Evolutionary conservation across 2,329 filamentous ascomycete genomes (phyloP), one percentile per base, ranked within the genome.

Genomic region (Aquanectria penicillioides): DNA sequence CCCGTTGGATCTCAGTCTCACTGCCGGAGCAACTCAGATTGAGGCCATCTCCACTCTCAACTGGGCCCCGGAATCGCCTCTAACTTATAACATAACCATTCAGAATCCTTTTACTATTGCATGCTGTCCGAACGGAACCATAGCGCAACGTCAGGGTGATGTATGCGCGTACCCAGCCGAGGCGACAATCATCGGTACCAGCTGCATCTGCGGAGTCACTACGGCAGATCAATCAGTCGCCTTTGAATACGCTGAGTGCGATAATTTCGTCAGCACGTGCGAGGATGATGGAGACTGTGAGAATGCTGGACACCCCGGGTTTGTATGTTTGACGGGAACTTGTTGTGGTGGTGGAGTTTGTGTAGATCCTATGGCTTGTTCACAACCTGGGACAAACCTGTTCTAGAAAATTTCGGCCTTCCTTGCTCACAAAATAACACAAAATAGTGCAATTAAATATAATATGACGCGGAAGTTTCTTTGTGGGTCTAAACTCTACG

Each of bases 331-430:
- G 41, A 70, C 63, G 9, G 75, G 73, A n/a, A 76, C 71, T 49
- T 77, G 75, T 43, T 77, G 75, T 34, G 74, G 71, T 1, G 60
- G 62, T 1, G 75, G 75, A 3, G 73, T 77, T 5, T 77, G 75
- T 47, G 68, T 77, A 56, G 72, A 77, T 65, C 72, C 73, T 6
- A 75, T 71, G 56, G 71, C 72, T 54, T 77, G 75, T 57, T 75
- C 75, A 3, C 71, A 74, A 57, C 71, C 72, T 28, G 73, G 72
- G 2, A 74, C 71, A 6, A 53, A 41, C 26, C 40, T 77, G 61
- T 62, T 75, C 13, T n/a, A n/a, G n/a, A n/a, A n/a, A n/a, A n/a
- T n/a, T n/a, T n/a, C n/a, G n/a, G n/a, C n/a, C n/a, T n/a, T n/a
- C n/a, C n/a, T n/a, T n/a, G n/a, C n/a, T n/a, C n/a, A n/a, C n/a